Percentiles rank a stretch among this genome's conserved stretches.
phyloP scores from a whole-genome alignment of 1,139 yeast genomes.

The Saccharomyces hybrid region DNA sequence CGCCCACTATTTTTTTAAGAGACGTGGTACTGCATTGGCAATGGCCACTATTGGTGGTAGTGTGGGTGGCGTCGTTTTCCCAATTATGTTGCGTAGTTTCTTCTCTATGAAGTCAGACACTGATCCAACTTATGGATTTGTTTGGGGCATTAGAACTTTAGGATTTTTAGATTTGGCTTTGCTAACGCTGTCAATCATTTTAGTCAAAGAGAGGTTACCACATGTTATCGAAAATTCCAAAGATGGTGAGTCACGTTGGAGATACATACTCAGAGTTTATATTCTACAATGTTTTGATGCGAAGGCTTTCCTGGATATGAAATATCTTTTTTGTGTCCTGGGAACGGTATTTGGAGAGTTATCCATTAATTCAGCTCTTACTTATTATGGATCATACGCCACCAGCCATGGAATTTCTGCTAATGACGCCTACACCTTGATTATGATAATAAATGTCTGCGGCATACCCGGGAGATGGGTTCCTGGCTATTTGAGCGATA shows the following conservation, averaged over 20 bases:
- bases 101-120: constrained; percentile 27
- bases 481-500: constrained; percentile 44
- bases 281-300: constrained; percentile 36
- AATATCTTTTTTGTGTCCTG: constrained; percentile 34
- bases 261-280: constrained; percentile 16
- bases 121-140: constrained; percentile 40
- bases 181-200: constrained; percentile 33
- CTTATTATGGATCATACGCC: constrained; percentile 46
- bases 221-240: constrained; percentile 11
- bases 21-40: constrained; percentile 54
- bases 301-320: constrained; percentile 37
- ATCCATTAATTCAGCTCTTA: constrained; percentile 37
- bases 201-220: constrained; percentile 38
- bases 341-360: constrained; percentile 41
- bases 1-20: constrained; percentile 53
- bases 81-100: constrained; percentile 48
- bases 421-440: constrained; percentile 38
- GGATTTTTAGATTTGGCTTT: constrained; percentile 44
- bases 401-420: constrained; percentile 37
- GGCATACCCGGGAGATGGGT: constrained; percentile 45
- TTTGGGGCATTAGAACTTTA: constrained; percentile 50
- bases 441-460: constrained; percentile 42
- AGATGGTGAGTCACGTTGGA: constrained; percentile 9
- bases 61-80: constrained; percentile 57
- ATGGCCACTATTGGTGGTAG: constrained; percentile 63